Evolutionary conservation across 108 stramenopile species (phyloP).

Genomic region (Cyclotella sp.): DNA sequence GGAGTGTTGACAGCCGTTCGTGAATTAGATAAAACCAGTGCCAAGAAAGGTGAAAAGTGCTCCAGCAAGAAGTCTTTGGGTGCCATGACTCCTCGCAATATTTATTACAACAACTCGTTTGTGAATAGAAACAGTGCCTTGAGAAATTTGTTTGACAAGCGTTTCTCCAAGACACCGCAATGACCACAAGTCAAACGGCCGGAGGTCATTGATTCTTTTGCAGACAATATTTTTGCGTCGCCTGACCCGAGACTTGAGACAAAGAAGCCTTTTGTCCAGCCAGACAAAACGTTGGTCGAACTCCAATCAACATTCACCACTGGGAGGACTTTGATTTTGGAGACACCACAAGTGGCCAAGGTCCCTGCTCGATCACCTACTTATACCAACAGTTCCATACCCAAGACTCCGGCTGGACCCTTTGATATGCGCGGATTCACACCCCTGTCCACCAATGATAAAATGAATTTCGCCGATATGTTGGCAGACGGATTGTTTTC

Average conservation of each 20-base stretch:
- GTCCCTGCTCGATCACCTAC: conserved; percentile 11
- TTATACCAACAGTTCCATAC: conserved; percentile 9
- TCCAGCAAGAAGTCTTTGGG: background rate
- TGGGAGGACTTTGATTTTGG: conserved; percentile 37
- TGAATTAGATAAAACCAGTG: conserved; percentile 20
- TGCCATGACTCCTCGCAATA: background rate
- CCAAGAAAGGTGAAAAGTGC: conserved; percentile 9
- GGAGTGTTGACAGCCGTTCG: conserved; percentile 83
- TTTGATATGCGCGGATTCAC: conserved; percentile 44
- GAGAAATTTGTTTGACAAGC: conserved; percentile 19
- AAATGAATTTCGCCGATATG: conserved; percentile 26
- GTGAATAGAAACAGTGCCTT: conserved; percentile 19
- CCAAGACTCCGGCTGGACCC: conserved; percentile 39
- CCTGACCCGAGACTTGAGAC: conserved; percentile 8
- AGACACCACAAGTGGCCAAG: conserved; percentile 34
- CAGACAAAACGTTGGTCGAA: background rate
- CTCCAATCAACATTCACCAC: conserved; percentile 41
- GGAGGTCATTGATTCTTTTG: conserved; percentile 2
- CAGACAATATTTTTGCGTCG: conserved; percentile 43
- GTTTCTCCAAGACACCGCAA: background rate
- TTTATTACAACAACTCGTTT: background rate
- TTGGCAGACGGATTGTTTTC: conserved; percentile 35
- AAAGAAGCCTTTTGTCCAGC: background rate
- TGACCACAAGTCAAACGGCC: background rate
- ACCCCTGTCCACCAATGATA: conserved; percentile 39